Conservation (phyloP, 768 basidiomycete species). For the Panus rudis region DNA sequence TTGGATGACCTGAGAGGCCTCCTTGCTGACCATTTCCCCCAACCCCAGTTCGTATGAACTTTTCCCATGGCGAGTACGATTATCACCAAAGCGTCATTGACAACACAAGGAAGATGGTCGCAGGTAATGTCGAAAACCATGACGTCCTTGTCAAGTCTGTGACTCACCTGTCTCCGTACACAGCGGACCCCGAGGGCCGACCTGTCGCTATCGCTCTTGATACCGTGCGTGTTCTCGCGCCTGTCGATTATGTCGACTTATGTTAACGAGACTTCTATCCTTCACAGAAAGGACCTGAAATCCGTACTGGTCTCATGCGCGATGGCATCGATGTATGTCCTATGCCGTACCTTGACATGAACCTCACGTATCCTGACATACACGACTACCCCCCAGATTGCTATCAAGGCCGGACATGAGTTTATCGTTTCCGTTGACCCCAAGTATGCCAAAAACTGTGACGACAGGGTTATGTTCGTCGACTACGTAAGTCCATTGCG, state of each 20-base stretch:
- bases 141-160: too few relatives aligned
- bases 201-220: slow-evolving; percentile 97
- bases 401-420: slow-evolving; percentile 87
- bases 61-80: slow-evolving; percentile 97
- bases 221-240: slow-evolving; percentile 53
- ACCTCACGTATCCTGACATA: slow-evolving; percentile 5
- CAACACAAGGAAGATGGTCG: slow-evolving; percentile 85
- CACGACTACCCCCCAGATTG: slow-evolving; percentile 40
- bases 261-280: slow-evolving; percentile 3
- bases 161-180: too few relatives aligned
- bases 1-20: background rate
- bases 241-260: background rate
- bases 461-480: slow-evolving; percentile 81
- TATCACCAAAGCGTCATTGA: slow-evolving; percentile 99
- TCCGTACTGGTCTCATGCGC: slow-evolving; percentile 91
- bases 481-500: slow-evolving; percentile 70
- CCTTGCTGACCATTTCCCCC: background rate
- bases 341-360: background rate
- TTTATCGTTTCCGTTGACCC: slow-evolving; percentile 85
- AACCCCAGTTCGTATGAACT: slow-evolving; percentile 94
- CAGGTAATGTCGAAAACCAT: too few relatives aligned
- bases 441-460: slow-evolving; percentile 70
- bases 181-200: slow-evolving; percentile 69
- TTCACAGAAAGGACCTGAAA: slow-evolving; percentile 94
- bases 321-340: slow-evolving; percentile 75